A percentile compares a stretch with the other conserved stretches of the same genome.
Evolutionary conservation across 108 stramenopile species (phyloP).

Genomic region (Chaetoceros muelleri): DNA sequence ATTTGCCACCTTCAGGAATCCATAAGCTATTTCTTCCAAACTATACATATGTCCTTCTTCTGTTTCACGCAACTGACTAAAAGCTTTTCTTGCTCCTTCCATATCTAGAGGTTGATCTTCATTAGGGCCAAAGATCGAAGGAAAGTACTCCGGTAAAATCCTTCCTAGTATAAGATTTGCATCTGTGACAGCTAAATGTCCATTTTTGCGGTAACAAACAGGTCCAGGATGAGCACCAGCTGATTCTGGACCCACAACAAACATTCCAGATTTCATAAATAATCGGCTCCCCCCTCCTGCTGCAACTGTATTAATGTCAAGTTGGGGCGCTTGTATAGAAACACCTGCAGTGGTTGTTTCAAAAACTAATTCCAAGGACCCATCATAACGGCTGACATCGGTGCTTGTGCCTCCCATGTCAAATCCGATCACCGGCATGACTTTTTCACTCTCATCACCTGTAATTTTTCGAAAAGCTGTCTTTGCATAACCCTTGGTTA

Average conservation of each 20-base stretch:
- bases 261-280: conserved; percentile 84
- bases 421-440: conserved; percentile 92
- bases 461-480: conserved; percentile 55
- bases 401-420: conserved; percentile 99
- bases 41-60: conserved; percentile 51
- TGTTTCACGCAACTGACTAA: conserved; percentile 56
- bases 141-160: conserved; percentile 86
- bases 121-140: conserved; percentile 91
- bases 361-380: conserved; percentile 86
- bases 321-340: conserved; percentile 90
- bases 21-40: conserved; percentile 88
- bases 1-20: conserved; percentile 97
- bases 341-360: conserved; percentile 96
- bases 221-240: conserved; percentile 98
- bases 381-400: conserved; percentile 87
- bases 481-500: conserved; percentile 92
- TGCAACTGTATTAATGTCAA: conserved; percentile 98
- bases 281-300: conserved; percentile 89
- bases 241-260: conserved; percentile 93
- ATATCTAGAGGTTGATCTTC: conserved; percentile 93
- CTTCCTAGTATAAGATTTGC: conserved; percentile 95
- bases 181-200: conserved; percentile 95
- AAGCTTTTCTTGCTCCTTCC: conserved; percentile 75
- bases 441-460: conserved; percentile 16
- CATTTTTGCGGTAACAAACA: conserved; percentile 96